phyloP scores from a whole-genome alignment of 768 basidiomycete genomes.

The Amanita polypyramis region DNA sequence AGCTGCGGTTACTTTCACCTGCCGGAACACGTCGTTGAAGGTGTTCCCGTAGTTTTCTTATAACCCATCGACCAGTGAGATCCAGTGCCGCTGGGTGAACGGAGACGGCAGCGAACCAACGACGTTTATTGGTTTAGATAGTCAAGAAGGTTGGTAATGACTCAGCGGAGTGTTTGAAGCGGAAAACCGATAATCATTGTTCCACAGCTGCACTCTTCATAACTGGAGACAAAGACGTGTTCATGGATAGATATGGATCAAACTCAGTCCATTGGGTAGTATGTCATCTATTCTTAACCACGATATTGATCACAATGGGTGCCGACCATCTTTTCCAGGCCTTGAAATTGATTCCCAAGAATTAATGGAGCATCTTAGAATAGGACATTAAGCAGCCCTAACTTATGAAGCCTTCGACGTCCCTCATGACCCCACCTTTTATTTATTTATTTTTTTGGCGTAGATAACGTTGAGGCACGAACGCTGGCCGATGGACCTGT shows the following conservation, averaged over 20 bases:
- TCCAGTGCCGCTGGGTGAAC: conserved; percentile 5
- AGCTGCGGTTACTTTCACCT: neutral
- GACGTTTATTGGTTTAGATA: neutral
- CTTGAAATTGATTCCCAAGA: neutral
- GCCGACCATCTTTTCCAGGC: neutral
- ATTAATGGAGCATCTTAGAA: too few species aligned
- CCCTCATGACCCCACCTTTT: too few species aligned
- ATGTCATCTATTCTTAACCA: neutral
- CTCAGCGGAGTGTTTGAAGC: neutral
- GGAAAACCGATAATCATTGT: neutral
- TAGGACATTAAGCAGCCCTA: too few species aligned
- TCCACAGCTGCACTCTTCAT: conserved; percentile 1
- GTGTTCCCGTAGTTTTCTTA: neutral
- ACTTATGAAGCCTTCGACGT: too few species aligned
- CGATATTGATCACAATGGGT: neutral
- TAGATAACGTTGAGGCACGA: conserved; percentile 4
- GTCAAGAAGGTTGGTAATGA: neutral
- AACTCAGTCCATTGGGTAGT: conserved; percentile 2
- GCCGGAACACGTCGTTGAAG: neutral
- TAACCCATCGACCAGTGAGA: neutral
- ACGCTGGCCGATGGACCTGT: neutral
- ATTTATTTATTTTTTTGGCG: neutral
- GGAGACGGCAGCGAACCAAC: neutral
- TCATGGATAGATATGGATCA: neutral
- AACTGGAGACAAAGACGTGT: neutral